A percentile compares a stretch with the other conserved stretches of the same genome.
phyloP scores from a whole-genome alignment of 352 stramenopile species.

The Pythium aphanidermatum region DNA sequence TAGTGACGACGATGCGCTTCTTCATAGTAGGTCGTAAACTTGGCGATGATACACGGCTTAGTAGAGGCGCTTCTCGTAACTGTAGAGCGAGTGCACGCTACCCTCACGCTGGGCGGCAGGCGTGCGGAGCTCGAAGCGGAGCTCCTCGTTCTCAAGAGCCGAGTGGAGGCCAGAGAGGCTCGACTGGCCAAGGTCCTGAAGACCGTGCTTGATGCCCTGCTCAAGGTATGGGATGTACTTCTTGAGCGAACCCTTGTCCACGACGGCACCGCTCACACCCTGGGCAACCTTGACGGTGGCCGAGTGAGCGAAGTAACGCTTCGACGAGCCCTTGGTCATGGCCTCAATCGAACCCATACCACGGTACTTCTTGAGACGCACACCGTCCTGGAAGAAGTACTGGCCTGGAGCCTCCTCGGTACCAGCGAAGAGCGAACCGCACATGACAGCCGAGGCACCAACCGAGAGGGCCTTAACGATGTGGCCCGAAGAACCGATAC shows the following conservation, averaged over 20 bases:
- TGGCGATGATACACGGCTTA: constrained; percentile 17
- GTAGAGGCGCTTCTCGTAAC: constrained; percentile 93
- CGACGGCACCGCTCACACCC: constrained; percentile 97
- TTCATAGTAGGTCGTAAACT: neutral
- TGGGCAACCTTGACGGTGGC: constrained; percentile 98
- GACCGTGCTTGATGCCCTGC: constrained; percentile 97
- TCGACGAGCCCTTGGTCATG: constrained; percentile 96
- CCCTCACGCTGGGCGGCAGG: constrained; percentile 98
- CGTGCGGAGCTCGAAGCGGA: constrained; percentile 97
- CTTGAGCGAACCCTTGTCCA: constrained; percentile 98
- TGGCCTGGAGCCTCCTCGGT: constrained; percentile 99
- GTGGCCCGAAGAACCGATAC: constrained; percentile 97
- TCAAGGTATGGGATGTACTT: constrained; percentile 99
- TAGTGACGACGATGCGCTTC: neutral
- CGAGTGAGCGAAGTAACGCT: constrained; percentile 89
- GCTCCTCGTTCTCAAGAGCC: constrained; percentile 68
- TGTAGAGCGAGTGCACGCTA: constrained; percentile 98
- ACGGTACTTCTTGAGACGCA: constrained; percentile 99
- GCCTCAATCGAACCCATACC: constrained; percentile 99
- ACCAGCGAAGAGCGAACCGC: constrained; percentile 98
- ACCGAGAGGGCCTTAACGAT: constrained; percentile 98
- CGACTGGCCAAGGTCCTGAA: constrained; percentile 97
- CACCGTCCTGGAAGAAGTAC: constrained; percentile 99
- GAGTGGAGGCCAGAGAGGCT: constrained; percentile 87
- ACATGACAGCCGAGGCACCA: constrained; percentile 98